These are phyloP conservation scores for Rhytidhysteron rufulum DNA, from an alignment of 2,329 filamentous ascomycete genomes.

Conservation along the genomic window DNA sequence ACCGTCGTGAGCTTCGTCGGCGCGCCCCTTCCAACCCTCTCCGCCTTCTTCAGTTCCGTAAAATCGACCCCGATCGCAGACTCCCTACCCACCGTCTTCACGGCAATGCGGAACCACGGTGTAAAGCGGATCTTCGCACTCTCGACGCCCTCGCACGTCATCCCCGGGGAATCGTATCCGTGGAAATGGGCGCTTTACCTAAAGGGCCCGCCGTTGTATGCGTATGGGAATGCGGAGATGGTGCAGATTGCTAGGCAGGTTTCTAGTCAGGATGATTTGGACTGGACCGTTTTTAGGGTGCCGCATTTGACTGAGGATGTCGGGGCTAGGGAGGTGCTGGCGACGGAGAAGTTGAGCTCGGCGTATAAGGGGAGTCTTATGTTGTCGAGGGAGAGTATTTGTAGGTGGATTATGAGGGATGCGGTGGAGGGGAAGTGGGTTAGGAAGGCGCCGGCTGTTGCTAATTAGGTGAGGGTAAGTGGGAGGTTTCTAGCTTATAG, in stretches of 20 bases:
- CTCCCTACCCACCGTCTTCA: constrained; percentile 2
- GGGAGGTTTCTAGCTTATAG: too few species aligned
- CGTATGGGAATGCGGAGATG: constrained; percentile 3
- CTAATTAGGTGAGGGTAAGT: not conserved
- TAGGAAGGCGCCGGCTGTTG: constrained; percentile 3
- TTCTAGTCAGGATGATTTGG: constrained; percentile 1
- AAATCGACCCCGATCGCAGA: constrained; percentile 7
- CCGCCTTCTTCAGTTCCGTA: constrained; percentile 1
- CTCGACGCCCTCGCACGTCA: constrained; percentile 3
- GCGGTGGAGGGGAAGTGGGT: constrained; percentile 8
- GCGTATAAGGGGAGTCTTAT: constrained; percentile 3
- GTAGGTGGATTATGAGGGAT: constrained; percentile 8
- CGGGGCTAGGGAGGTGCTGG: constrained; percentile 1
- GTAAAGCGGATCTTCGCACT: constrained; percentile 6
- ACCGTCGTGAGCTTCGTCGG: constrained; percentile 7
- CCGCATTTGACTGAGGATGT: constrained; percentile 6
- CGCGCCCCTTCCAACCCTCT: constrained; percentile 1
- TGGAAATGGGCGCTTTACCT: not conserved
- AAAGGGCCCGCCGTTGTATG: not conserved
- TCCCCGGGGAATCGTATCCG: not conserved
- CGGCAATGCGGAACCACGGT: not conserved
- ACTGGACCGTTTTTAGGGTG: constrained; percentile 11
- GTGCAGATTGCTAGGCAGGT: constrained; percentile 2
- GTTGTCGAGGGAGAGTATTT: constrained; percentile 5
- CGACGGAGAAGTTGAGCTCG: constrained; percentile 1